phyloP scores from a whole-genome alignment of 352 stramenopile species.

The Globisporangium parvum region DNA sequence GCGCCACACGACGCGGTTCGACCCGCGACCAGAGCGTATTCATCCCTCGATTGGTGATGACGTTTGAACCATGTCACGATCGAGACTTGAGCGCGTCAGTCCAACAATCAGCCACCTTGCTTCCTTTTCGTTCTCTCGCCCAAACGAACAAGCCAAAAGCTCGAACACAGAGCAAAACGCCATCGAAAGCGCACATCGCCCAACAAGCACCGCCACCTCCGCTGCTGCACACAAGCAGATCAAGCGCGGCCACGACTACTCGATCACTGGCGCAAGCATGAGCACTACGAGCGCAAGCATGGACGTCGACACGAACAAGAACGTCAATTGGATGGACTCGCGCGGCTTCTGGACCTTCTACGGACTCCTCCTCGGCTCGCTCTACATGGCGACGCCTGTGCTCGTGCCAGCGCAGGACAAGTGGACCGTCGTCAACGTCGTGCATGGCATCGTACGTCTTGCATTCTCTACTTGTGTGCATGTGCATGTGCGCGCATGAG shows the following conservation, averaged over 20 bases:
- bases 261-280: slow-evolving; percentile 15
- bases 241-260: background rate
- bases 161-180: background rate
- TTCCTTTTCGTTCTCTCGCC: too few species aligned
- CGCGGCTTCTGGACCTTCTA: slow-evolving; percentile 87
- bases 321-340: slow-evolving; percentile 89
- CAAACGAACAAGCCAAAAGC: background rate
- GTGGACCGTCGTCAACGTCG: slow-evolving; percentile 81
- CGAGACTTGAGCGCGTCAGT: too few species aligned
- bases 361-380: slow-evolving; percentile 61
- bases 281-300: slow-evolving; percentile 6
- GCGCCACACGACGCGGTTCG: too few species aligned
- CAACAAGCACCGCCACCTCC: too few species aligned
- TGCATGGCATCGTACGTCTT: slow-evolving; percentile 72
- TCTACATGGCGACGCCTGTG: slow-evolving; percentile 79
- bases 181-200: slow-evolving; percentile 3
- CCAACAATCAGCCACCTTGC: too few species aligned
- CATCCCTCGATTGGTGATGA: background rate
- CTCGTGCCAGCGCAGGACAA: slow-evolving; percentile 60
- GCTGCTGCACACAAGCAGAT: too few species aligned
- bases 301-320: slow-evolving; percentile 83
- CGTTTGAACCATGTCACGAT: background rate
- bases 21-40: background rate
- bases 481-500: background rate
- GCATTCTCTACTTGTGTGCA: background rate